Conservation (phyloP, 768 basidiomycete genomes). For the Tremella yokohamensis region DNA sequence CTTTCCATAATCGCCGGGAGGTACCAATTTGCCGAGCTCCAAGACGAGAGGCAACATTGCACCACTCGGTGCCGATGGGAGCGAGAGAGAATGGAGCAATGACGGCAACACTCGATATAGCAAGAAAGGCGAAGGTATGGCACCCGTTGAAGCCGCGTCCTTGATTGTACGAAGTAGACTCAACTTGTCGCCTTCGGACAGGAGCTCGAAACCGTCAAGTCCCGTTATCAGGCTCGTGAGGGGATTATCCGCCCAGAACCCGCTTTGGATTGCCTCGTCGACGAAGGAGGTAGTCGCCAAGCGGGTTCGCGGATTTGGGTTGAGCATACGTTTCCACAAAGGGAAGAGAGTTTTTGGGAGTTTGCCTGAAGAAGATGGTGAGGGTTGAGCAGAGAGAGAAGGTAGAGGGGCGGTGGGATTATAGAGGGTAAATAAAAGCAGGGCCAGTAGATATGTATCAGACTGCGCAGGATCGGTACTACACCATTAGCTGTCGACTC, state of each 20-base stretch:
- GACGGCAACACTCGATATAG: slow-evolving; percentile 84
- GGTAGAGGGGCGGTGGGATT: slow-evolving; percentile 75
- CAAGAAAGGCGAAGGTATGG: slow-evolving; percentile 81
- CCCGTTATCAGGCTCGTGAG: slow-evolving; percentile 80
- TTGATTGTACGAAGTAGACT: slow-evolving; percentile 70
- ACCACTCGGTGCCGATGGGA: slow-evolving; percentile 53
- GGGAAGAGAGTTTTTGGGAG: slow-evolving; percentile 74
- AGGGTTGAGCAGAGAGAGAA: slow-evolving; percentile 67
- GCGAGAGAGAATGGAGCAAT: slow-evolving; percentile 54
- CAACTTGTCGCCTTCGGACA: slow-evolving; percentile 74
- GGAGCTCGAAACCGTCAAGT: slow-evolving; percentile 77
- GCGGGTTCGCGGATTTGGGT: slow-evolving; percentile 78
- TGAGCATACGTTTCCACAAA: slow-evolving; percentile 79
- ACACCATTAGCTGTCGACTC: slow-evolving; percentile 34
- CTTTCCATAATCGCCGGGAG: slow-evolving; percentile 62
- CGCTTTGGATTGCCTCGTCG: slow-evolving; percentile 58
- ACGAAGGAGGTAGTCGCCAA: slow-evolving; percentile 73
- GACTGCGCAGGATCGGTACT: slow-evolving; percentile 61
- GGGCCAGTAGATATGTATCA: slow-evolving; percentile 83
- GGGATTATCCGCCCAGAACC: slow-evolving; percentile 78
- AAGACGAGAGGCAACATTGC: slow-evolving; percentile 81
- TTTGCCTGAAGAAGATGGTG: slow-evolving; percentile 68
- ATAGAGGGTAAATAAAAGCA: slow-evolving; percentile 80
- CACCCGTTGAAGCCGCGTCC: slow-evolving; percentile 61
- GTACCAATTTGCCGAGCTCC: slow-evolving; percentile 68